Conservation (phyloP, 2,329 filamentous ascomycete species). For the Fusarium zealandicum region DNA sequence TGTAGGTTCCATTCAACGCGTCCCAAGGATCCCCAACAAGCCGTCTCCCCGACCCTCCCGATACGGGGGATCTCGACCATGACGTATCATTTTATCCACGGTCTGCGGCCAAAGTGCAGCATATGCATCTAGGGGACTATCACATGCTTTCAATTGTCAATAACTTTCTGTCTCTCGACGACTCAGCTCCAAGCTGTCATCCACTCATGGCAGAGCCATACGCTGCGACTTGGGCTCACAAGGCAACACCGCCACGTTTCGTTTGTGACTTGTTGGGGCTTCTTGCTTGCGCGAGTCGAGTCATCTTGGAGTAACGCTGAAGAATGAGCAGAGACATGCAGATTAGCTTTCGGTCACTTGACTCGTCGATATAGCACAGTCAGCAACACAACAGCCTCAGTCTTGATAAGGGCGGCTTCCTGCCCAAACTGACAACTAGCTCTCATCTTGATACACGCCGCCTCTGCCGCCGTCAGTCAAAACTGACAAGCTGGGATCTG, state of each 20-base stretch:
- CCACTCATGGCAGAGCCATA: neutral
- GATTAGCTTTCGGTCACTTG: conserved; percentile 23
- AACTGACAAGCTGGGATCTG: conserved; percentile 1
- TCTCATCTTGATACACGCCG: conserved; percentile 9
- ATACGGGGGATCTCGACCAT: conserved; percentile 23
- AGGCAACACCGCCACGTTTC: conserved; percentile 18
- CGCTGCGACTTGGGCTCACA: conserved; percentile 9
- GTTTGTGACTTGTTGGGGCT: conserved; percentile 6
- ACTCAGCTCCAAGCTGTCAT: conserved; percentile 21
- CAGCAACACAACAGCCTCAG: neutral
- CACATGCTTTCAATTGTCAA: conserved; percentile 39
- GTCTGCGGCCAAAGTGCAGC: conserved; percentile 11
- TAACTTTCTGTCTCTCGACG: conserved; percentile 21
- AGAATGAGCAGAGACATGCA: conserved; percentile 19
- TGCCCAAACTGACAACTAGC: too few species aligned
- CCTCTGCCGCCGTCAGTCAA: conserved; percentile 17
- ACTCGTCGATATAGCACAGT: conserved; percentile 8
- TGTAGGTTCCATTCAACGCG: neutral
- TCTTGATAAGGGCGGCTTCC: conserved; percentile 18
- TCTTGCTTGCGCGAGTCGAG: conserved; percentile 20
- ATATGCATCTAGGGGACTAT: conserved; percentile 39
- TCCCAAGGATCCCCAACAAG: neutral
- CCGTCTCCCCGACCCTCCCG: conserved; percentile 17
- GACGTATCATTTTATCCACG: conserved; percentile 32
- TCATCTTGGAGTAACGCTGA: conserved; percentile 30